A percentile compares a stretch with the other conserved stretches of the same genome.
Conservation (phyloP, 352 stramenopile species). For the Globisporangium viniferum region DNA sequence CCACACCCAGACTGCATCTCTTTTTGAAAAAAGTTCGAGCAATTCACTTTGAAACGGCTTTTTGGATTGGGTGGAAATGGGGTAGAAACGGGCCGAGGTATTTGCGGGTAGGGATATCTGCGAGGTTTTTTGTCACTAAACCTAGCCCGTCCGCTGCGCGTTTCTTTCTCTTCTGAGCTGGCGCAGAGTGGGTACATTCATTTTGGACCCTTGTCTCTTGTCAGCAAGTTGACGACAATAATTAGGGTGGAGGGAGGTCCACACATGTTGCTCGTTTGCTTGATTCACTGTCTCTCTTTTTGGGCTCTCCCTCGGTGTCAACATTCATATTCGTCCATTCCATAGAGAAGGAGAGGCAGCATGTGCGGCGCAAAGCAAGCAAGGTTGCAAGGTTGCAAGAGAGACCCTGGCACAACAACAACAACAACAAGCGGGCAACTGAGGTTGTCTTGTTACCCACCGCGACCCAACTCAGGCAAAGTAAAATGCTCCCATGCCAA, state of each 20-base stretch:
- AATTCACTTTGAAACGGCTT: neutral
- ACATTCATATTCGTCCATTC: neutral
- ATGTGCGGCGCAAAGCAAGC: too few relatives aligned
- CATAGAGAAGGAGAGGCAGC: neutral
- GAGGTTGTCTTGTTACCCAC: neutral
- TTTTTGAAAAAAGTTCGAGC: neutral
- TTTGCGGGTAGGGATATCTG: neutral
- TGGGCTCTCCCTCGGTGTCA: neutral
- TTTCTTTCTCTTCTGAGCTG: neutral
- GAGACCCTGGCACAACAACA: neutral
- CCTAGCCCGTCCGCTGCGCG: neutral
- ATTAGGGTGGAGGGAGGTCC: neutral
- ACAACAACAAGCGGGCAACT: neutral
- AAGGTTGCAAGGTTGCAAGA: too few relatives aligned
- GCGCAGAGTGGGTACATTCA: conserved; percentile 9
- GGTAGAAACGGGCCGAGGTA: neutral
- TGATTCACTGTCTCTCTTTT: neutral
- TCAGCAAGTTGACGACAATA: neutral
- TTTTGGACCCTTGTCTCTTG: neutral
- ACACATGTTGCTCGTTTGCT: neutral
- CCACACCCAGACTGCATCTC: too few relatives aligned
- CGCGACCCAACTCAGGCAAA: neutral
- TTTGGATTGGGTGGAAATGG: neutral
- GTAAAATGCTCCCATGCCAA: neutral
- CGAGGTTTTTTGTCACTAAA: neutral